Conservation (phyloP, 106 monocot genomes). For the Allium sativum region DNA sequence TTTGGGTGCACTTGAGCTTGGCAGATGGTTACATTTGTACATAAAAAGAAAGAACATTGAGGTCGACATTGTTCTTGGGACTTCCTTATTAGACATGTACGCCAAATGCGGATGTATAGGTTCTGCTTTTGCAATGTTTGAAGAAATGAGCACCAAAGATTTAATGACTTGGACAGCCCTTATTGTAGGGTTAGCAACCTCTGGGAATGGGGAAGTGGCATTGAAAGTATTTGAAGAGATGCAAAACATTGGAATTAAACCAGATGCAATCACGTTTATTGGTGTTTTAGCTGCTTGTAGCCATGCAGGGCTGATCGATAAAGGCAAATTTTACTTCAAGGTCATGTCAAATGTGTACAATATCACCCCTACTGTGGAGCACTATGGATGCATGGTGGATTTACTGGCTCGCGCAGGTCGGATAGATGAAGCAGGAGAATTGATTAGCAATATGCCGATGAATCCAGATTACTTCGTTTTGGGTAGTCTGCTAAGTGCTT, state of each 20-base stretch:
- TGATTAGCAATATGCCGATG: constrained; percentile 22
- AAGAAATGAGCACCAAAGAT: constrained; percentile 34
- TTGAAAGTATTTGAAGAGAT: constrained; percentile 27
- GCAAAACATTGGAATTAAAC: constrained; percentile 14
- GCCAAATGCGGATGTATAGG: constrained; percentile 45
- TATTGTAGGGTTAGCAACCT: constrained; percentile 34
- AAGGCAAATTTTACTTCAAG: constrained; percentile 28
- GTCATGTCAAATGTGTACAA: constrained; percentile 24
- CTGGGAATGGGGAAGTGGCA: constrained; percentile 26
- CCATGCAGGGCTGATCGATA: constrained; percentile 39
- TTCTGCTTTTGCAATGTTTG: constrained; percentile 21
- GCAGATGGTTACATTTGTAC: constrained; percentile 49
- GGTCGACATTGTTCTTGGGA: constrained; percentile 39
- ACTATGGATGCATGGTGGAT: constrained; percentile 55
- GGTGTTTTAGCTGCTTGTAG: constrained; percentile 39
- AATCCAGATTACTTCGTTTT: constrained; percentile 4
- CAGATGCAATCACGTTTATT: constrained; percentile 50
- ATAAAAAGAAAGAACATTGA: constrained; percentile 24
- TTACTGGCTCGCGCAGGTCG: constrained; percentile 46
- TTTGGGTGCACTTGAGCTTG: constrained; percentile 33
- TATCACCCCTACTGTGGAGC: constrained; percentile 40
- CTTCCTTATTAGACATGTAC: constrained; percentile 61
- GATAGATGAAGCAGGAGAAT: constrained; percentile 32
- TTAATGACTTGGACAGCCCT: constrained; percentile 55
- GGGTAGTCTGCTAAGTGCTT: constrained; percentile 41